Conservation (phyloP, 1,139 yeast species). For the Hyphopichia pseudoburtonii region DNA sequence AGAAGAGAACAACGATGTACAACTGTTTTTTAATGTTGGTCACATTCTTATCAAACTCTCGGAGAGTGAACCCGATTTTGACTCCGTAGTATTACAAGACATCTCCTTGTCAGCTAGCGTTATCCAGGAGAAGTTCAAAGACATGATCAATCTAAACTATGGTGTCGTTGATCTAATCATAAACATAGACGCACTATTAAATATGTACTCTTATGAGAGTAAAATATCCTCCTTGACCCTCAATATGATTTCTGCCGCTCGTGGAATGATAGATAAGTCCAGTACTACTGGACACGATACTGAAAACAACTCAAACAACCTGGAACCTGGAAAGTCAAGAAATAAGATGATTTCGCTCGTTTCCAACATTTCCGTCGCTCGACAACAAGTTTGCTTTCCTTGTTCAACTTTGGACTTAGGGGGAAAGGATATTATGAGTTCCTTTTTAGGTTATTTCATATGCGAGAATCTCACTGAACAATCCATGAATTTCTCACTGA, state of each 20-base stretch:
- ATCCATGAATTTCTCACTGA: slow-evolving; percentile 6
- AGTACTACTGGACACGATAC: too few relatives aligned
- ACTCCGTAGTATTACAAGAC: slow-evolving; percentile 14
- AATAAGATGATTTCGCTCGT: too few relatives aligned
- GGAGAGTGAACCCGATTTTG: slow-evolving; percentile 10
- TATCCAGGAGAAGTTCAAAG: slow-evolving; percentile 8
- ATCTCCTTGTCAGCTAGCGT: slow-evolving; percentile 10
- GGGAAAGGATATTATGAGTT: slow-evolving; percentile 7
- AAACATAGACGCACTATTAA: slow-evolving; percentile 16
- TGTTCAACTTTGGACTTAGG: slow-evolving; percentile 9
- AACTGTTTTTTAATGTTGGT: slow-evolving; percentile 3
- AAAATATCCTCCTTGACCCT: slow-evolving; percentile 19
- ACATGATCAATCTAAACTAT: slow-evolving; percentile 9
- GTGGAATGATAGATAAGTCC: too few relatives aligned
- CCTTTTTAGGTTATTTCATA: too few relatives aligned
- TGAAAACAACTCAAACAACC: too few relatives aligned
- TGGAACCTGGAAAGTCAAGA: too few relatives aligned
- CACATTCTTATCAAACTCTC: slow-evolving; percentile 3
- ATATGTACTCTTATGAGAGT: slow-evolving; percentile 24
- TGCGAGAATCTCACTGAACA: neutral
- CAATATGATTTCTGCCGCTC: too few relatives aligned
- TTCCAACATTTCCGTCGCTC: slow-evolving; percentile 5
- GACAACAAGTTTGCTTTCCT: slow-evolving; percentile 13
- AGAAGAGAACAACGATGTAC: neutral
- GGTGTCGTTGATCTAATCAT: slow-evolving; percentile 12